Evolutionary conservation across 176 grass and related monocot genomes (phyloP), one percentile per base, ranked within the genome.

Genomic region (Dactylis glomerata): DNA sequence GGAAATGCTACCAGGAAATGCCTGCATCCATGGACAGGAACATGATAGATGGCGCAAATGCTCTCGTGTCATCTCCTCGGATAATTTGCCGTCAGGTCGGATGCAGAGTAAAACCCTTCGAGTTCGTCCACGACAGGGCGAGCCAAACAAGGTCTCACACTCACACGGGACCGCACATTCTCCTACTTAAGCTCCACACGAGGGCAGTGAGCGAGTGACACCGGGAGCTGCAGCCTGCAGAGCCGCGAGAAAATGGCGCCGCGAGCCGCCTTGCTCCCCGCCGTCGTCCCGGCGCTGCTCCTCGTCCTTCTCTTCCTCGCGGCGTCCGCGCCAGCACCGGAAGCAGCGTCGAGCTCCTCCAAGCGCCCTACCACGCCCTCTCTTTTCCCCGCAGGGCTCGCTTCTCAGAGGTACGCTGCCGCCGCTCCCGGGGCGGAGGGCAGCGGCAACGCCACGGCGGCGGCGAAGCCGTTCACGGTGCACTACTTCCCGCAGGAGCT

Each of bases 401-500:
- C 72, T 20, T 78, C 78, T 13, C 77, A 42, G 77, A 54, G 28
- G 45, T 10, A 67, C 56, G 15, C 7, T 22, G 32, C 23, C 45
- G 7, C 40, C 0, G 54, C 63, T n/a, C n/a, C n/a, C n/a, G n/a
- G n/a, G n/a, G n/a, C n/a, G n/a, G n/a, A n/a, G n/a, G n/a, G 37
- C 37, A 2, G 6, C 32, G 46, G 1, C 45, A 38, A 42, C 41
- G 42, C n/a, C 1, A 10, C 69, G 19, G 9, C 82, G 24, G 68
- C 22, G 30, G 9, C 36, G 37, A 89, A 85, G 44, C 89, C 90
- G 4, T 95, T 93, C 89, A 93, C 89, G 68, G 23, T 73, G 41
- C 93, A 93, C 86, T 95, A 87, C 91, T 98, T 95, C 85, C 82
- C 85, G 55, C 96, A 98, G 86, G 88, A 93, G 81, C 85, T 98